Evolutionary conservation across 2,329 filamentous ascomycete genomes (phyloP).

Genomic region (Penicillium capsulatum): DNA sequence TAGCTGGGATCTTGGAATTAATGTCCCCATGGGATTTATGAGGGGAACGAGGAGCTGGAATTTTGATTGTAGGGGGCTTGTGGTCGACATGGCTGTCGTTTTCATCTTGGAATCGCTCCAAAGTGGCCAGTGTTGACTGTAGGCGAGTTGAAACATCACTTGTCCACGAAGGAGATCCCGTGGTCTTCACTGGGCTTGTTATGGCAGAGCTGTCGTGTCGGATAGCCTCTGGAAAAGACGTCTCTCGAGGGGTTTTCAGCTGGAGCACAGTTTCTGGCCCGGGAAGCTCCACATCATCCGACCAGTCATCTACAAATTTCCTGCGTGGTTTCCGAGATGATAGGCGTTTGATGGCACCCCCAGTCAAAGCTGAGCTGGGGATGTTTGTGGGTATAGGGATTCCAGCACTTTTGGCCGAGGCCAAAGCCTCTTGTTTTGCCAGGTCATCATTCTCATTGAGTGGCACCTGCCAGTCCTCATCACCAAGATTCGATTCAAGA

Average conservation of each 20-base stretch:
- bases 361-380: slow-evolving; percentile 81
- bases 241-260: slow-evolving; percentile 60
- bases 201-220: slow-evolving; percentile 58
- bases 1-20: slow-evolving; percentile 47
- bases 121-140: slow-evolving; percentile 52
- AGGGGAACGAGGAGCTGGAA: slow-evolving; percentile 55
- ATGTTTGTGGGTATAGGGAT: slow-evolving; percentile 87
- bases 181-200: slow-evolving; percentile 38
- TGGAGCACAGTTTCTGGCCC: slow-evolving; percentile 54
- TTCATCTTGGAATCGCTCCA: slow-evolving; percentile 62
- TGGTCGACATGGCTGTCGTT: slow-evolving; percentile 60
- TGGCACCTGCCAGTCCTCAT: slow-evolving; percentile 85
- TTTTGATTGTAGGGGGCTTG: slow-evolving; percentile 64
- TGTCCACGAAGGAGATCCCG: slow-evolving; percentile 26
- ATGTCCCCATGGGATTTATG: slow-evolving; percentile 45
- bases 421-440: slow-evolving; percentile 79
- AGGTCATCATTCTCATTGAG: slow-evolving; percentile 79
- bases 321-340: slow-evolving; percentile 70
- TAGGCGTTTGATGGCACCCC: slow-evolving; percentile 87
- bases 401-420: slow-evolving; percentile 79
- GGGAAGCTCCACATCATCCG: slow-evolving; percentile 70
- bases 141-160: slow-evolving; percentile 45
- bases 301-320: slow-evolving; percentile 75
- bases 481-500: slow-evolving; percentile 66
- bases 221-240: slow-evolving; percentile 63